A percentile compares a stretch with the other conserved stretches of the same genome.
Evolutionary conservation across 768 basidiomycete genomes (phyloP).

Genomic region (Amanita jacksonii): DNA sequence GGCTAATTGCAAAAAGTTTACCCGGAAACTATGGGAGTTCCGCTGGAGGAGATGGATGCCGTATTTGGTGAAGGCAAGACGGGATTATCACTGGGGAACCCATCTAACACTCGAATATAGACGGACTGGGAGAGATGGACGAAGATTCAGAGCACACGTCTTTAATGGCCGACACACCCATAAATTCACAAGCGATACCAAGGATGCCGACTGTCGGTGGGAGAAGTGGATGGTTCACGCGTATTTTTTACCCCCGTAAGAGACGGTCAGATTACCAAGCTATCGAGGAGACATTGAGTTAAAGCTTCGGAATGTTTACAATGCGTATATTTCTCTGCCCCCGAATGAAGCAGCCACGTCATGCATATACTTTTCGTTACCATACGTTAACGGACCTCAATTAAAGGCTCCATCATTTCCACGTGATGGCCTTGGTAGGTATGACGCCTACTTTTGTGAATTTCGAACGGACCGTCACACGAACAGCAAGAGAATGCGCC

Average conservation of each 20-base stretch:
- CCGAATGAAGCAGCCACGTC: too few relatives aligned
- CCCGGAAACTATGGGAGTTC: slow-evolving; percentile 80
- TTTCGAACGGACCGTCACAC: background rate
- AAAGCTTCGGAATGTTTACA: background rate
- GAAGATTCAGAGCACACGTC: slow-evolving; percentile 56
- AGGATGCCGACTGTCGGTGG: slow-evolving; percentile 12
- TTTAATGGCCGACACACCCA: slow-evolving; percentile 15
- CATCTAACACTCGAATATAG: slow-evolving; percentile 11
- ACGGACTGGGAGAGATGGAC: slow-evolving; percentile 48
- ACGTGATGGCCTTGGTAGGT: background rate
- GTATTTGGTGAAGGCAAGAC: slow-evolving; percentile 76
- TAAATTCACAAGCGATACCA: slow-evolving; percentile 25
- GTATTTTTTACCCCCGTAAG: slow-evolving; percentile 32
- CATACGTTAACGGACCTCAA: too few relatives aligned
- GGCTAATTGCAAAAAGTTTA: slow-evolving; percentile 48
- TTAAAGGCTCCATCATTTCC: too few relatives aligned
- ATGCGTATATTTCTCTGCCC: too few relatives aligned
- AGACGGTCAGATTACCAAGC: slow-evolving; percentile 21
- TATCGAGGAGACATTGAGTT: slow-evolving; percentile 8
- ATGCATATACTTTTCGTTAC: too few relatives aligned
- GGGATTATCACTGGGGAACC: background rate
- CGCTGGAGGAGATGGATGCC: slow-evolving; percentile 85
- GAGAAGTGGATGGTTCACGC: slow-evolving; percentile 39
- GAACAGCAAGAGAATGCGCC: background rate
- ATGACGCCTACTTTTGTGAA: background rate